Base-by-base conservation (phyloP, 371 early-diverging fungal species). In the Phascolomyces articulosus region DNA sequence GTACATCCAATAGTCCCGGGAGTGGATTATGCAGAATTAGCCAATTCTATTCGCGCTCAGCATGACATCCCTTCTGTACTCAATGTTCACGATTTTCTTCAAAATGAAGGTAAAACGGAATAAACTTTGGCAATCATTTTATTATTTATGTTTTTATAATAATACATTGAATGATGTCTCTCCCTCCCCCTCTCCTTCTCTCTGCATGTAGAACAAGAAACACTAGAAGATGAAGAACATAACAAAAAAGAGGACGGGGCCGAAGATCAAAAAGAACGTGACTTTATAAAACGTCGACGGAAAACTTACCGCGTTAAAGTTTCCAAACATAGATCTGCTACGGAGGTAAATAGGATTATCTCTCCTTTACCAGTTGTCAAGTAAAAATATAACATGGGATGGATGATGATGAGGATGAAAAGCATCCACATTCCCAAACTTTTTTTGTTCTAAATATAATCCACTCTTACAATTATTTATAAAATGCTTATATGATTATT, bases 271-370 rank as follows among this genome's bases (percentile, higher is more conserved):
- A n/a, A 51, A 24, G n/a, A 51, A 51, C 38, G 62, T 28, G 62
- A 48, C 40, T 40, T 15, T 41, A 34, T 34, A 9, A 61, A 53
- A 23, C 48, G 62, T 28, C 62, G 62, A n/a, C 62, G 41, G 6
- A 61, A 53, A 24, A 24, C 62, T 13, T 61, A 61, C 38, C 49
- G 62, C n/a, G 62, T 61, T 40, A 48, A 53, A 40, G 62, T 61
- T 21, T 26, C 62, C 21, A 59, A 59, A 27, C 62, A 61, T 8
- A 47, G 62, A 21, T 47, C 53, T 4, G 24, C 62, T 28, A 61
- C 47, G 21, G 62, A 61, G 47, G 62, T 61, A 60, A 23, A 44
- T 26, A n/a, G 41, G 16, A 23, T 40, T 3, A 11, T 2, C 34
- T n/a, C n/a, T n/a, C n/a, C n/a, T n/a, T n/a, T n/a, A n/a, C n/a